Evolutionary conservation across 306 rosid species (phyloP).

Genomic region (Lotus japonicus): DNA sequence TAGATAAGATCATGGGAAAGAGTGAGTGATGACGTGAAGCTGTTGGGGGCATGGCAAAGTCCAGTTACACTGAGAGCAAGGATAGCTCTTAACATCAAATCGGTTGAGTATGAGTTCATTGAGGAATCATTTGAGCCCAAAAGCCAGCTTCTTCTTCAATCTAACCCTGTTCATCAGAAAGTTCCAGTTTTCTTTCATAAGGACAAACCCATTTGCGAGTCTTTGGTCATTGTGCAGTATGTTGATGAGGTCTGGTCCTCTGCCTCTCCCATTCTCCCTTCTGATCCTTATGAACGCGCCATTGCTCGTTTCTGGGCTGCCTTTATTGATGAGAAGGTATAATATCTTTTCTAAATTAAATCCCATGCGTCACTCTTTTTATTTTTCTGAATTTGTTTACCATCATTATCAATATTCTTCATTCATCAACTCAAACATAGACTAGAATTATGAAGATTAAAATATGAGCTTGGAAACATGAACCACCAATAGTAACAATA

Average conservation of each 20-base stretch:
- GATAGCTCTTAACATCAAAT: conserved; percentile 42
- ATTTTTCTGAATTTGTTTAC: background rate
- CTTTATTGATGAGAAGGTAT: conserved; percentile 48
- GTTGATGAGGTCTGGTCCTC: conserved; percentile 49
- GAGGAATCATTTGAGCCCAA: conserved; percentile 32
- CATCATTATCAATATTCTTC: no score
- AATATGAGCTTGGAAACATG: no score
- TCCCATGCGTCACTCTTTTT: no score
- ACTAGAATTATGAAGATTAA: no score
- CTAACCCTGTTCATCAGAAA: conserved; percentile 55
- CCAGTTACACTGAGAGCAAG: conserved; percentile 34
- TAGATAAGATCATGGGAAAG: background rate
- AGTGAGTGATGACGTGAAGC: conserved; percentile 28
- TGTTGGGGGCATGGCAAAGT: conserved; percentile 56
- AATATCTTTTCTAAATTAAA: background rate
- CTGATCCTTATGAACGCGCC: conserved; percentile 50
- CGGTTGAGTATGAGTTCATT: conserved; percentile 33
- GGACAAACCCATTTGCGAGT: conserved; percentile 47
- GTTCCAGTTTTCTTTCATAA: conserved; percentile 50
- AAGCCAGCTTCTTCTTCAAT: conserved; percentile 47
- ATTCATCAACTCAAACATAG: no score
- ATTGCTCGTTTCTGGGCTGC: conserved; percentile 55
- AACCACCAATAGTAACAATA: no score
- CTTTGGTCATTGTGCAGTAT: conserved; percentile 48
- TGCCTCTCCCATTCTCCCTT: conserved; percentile 41